Evolutionary conservation across 805 yeast genomes (phyloP).

Genomic region (Henningerozyma blattae): DNA sequence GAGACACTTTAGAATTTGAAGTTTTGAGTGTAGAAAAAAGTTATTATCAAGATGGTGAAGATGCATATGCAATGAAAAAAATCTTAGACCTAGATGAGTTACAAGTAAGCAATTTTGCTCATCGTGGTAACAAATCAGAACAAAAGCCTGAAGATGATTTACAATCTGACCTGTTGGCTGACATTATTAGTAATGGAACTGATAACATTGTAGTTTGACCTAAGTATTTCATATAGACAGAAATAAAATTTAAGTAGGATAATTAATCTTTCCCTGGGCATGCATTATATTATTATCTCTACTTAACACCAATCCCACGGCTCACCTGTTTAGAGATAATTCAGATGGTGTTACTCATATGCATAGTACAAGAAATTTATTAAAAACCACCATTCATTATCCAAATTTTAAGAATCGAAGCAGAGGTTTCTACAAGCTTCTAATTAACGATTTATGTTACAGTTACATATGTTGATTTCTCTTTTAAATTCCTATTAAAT

Average conservation of each 20-base stretch:
- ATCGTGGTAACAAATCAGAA: slow-evolving; percentile 15
- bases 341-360: too few species aligned
- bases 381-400: too few species aligned
- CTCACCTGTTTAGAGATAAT: not conserved
- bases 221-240: not conserved
- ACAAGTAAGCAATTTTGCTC: slow-evolving; percentile 44
- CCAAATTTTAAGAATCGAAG: too few species aligned
- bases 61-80: slow-evolving; percentile 91
- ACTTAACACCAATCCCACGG: not conserved
- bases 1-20: slow-evolving; percentile 74
- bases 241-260: not conserved
- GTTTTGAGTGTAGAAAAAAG: slow-evolving; percentile 70
- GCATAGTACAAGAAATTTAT: not conserved
- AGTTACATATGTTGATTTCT: too few species aligned
- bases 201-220: slow-evolving; percentile 10
- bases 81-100: slow-evolving; percentile 47
- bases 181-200: slow-evolving; percentile 13
- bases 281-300: not conserved
- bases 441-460: too few species aligned
- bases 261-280: not conserved
- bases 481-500: too few species aligned
- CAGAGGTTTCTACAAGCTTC: too few species aligned
- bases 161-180: slow-evolving; percentile 33
- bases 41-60: slow-evolving; percentile 97
- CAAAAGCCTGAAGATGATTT: slow-evolving; percentile 45